A percentile compares a stretch with the other conserved stretches of the same genome.
phyloP scores from a whole-genome alignment of 2,329 filamentous ascomycete species.

The Ophiostoma ulmi region DNA sequence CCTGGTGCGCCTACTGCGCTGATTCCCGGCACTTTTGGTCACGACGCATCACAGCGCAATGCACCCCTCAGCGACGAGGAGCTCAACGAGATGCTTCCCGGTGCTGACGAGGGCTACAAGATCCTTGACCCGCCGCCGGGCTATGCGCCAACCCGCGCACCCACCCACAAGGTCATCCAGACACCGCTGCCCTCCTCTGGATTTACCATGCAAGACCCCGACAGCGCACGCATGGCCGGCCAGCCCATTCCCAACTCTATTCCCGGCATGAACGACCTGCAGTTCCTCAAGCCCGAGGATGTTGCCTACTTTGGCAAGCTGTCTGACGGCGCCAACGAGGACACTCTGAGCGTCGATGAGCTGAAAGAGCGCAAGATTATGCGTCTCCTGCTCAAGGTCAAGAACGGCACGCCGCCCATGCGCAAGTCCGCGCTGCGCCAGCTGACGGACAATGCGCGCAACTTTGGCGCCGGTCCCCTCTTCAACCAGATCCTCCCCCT shows the following conservation, averaged over 20 bases:
- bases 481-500: slow-evolving; percentile 97
- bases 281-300: slow-evolving; percentile 98
- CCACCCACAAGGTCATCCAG: slow-evolving; percentile 68
- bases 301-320: slow-evolving; percentile 99
- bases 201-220: slow-evolving; percentile 97
- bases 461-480: slow-evolving; percentile 87
- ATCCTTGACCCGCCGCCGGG: slow-evolving; percentile 85
- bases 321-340: slow-evolving; percentile 89
- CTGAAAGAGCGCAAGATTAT: slow-evolving; percentile 98
- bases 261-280: slow-evolving; percentile 87
- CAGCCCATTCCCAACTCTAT: slow-evolving; percentile 94
- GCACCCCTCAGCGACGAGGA: slow-evolving; percentile 87
- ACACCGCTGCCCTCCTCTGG: slow-evolving; percentile 72
- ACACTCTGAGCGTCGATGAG: slow-evolving; percentile 85
- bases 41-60: slow-evolving; percentile 74
- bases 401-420: slow-evolving; percentile 98
- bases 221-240: slow-evolving; percentile 73
- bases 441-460: slow-evolving; percentile 92
- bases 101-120: slow-evolving; percentile 86
- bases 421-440: slow-evolving; percentile 95
- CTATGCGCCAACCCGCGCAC: slow-evolving; percentile 76
- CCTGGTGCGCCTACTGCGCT: slow-evolving; percentile 36
- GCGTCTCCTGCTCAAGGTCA: slow-evolving; percentile 92
- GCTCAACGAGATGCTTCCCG: slow-evolving; percentile 82
- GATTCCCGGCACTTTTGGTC: slow-evolving; percentile 58